These are phyloP conservation scores for Porcisia hertigi DNA, from an alignment of 208 protist species.

Conservation along the genomic window DNA sequence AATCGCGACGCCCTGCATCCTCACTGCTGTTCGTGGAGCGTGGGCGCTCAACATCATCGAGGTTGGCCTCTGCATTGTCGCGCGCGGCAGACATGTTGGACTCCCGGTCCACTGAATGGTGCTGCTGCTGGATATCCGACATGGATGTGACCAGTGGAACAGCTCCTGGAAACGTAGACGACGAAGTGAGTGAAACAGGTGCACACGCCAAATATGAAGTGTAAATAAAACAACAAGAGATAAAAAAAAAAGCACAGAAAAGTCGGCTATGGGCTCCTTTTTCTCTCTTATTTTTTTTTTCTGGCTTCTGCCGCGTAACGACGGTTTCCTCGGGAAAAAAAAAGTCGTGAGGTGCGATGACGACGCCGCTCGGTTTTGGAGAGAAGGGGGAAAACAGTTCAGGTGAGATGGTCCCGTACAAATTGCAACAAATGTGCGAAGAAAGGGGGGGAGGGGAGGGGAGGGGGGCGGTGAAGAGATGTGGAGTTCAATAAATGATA, in stretches of 20 bases:
- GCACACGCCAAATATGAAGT: not conserved
- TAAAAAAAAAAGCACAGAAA: not conserved
- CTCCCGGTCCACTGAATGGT: conserved; percentile 12
- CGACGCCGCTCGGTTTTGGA: not conserved
- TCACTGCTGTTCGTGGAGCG: conserved; percentile 23
- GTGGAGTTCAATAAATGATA: too few species aligned
- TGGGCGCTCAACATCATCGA: conserved; percentile 30
- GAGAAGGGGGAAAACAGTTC: not conserved
- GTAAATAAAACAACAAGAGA: not conserved
- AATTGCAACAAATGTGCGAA: not conserved
- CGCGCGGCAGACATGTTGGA: conserved; percentile 27
- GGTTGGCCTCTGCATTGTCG: conserved; percentile 38
- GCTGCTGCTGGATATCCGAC: conserved; percentile 9
- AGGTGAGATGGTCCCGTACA: not conserved
- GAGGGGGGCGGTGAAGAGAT: too few species aligned
- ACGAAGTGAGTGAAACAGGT: not conserved
- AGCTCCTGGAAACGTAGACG: not conserved
- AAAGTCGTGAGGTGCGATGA: too few species aligned
- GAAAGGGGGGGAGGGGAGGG: not conserved
- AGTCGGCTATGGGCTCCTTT: not conserved
- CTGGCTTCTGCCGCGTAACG: not conserved
- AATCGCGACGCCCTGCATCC: conserved; percentile 7
- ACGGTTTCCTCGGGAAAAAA: not conserved
- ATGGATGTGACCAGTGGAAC: not conserved
- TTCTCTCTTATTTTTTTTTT: conserved; percentile 1